Base-by-base conservation (phyloP, 495 filamentous ascomycete species). In the Neurospora sp. region DNA sequence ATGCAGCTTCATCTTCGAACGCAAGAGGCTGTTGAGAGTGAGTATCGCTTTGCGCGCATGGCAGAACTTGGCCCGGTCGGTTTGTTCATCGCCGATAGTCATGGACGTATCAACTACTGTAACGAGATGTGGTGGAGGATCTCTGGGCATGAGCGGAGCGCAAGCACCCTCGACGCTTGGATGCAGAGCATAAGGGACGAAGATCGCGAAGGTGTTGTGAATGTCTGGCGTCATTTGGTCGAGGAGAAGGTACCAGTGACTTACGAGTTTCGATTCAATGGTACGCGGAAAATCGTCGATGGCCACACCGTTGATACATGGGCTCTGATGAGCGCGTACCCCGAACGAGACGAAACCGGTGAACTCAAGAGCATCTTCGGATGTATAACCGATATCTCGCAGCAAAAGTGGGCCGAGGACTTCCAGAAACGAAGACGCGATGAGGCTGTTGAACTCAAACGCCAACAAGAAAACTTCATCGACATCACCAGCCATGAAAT, bases 401-500 rank as follows among this genome's bases (percentile, higher is more conserved):
- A 91, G 72, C 87, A 88, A 75, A 88, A 89, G 70, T 84, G 88
- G 74, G 89, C 89, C 22, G 88, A 91, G 75, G 86, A 86, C 71
- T 84, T 90, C 40, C 89, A 91, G 77, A 90, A 86, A 76, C 83
- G 85, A 48, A 85, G 88, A 73, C 82, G 88, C 39, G 83, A 87
- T 74, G 89, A 89, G 77, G 91, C 88, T 6, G 85, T 91, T 69
- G 88, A 89, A 73, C 85, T 87, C 53, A 91, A 92, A 77, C 82
- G 87, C 42, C 88, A 91, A 73, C 89, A 92, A 74, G 90, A 95
- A 77, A 94, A 93, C 73, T 96, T 95, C 79, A 94, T 96, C 76
- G 93, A 95, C 79, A 95, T 94, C 74, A 94, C 91, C 8, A 93
- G 91, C 74, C 93, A 97, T 76, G 93, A 97, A 77, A 93, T 96